Base-by-base conservation (phyloP, 225 moss, liverwort and hornwort genomes). In the Polytrichum commune region DNA sequence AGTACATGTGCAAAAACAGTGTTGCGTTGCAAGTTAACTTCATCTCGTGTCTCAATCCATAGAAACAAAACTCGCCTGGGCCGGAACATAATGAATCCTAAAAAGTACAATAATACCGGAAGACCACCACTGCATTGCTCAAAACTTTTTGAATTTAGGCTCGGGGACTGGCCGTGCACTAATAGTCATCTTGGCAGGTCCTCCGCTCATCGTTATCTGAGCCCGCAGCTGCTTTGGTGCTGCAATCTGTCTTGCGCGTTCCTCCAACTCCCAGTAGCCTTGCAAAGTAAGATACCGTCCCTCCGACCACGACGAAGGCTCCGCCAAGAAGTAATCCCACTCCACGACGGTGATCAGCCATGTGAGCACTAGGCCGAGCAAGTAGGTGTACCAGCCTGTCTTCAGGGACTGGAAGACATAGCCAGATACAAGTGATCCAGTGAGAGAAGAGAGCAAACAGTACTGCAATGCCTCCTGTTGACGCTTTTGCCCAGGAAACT, bases 181-280 rank as follows among this genome's bases (percentile, higher is more conserved):
- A 54, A 86, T 86, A 19, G 79, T 86, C 82, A 86, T 82, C 60
- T 69, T 63, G 6, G 60, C 77, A 28, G 74, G 82, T 62, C 82
- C 79, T 29, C 82, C 82, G 23, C 74, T 72, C 16, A 85, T 72
- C 0, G 85, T 86, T 24, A 86, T 86, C 72, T 80, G 82, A 1
- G 82, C 74, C 2, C 85, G 85, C n/a, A 76, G 84, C 69, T 30
- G 69, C 64, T 81, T 81, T 1, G 78, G 71, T 29, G 54, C n/a
- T 27, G 69, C 27, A 0, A 67, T 57, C 18, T 65, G 79, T 18
- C 55, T 72, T 25, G 75, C 79, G 4, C 67, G 75, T 56, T n/a
- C 19, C 61, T 82, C 82, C 55, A 86, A 75, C 7, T 82, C 82
- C 66, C 54, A 55, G 55, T 35, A 82, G 0, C 82, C 77, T 8